Conservation (phyloP, 768 basidiomycete genomes). For the Boletus coccyginus region DNA sequence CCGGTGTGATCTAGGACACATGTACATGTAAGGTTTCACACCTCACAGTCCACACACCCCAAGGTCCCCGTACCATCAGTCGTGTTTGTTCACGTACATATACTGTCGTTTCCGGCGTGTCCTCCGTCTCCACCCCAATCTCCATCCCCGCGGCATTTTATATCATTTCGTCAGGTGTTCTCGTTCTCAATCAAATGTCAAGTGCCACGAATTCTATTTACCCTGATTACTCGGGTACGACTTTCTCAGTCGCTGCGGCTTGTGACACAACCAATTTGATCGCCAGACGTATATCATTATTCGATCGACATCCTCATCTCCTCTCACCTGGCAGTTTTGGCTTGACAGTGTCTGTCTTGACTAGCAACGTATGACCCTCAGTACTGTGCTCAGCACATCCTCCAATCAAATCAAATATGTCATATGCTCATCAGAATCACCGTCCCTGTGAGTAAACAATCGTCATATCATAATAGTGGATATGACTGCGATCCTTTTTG, state of each 20-base stretch:
- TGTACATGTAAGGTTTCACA: constrained; percentile 34
- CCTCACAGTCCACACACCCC: constrained; percentile 28
- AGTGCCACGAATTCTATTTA: constrained; percentile 8
- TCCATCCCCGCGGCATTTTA: constrained; percentile 33
- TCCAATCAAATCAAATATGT: constrained; percentile 4
- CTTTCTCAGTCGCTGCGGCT: constrained; percentile 10
- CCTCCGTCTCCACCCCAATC: constrained; percentile 30
- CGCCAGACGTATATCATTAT: constrained; percentile 20
- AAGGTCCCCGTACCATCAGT: constrained; percentile 34
- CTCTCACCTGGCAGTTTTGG: constrained; percentile 12
- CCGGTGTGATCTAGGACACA: constrained; percentile 29
- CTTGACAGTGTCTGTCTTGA: constrained; percentile 20
- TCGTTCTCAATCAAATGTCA: constrained; percentile 16
- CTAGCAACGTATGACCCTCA: constrained; percentile 22
- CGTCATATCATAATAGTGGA: constrained; percentile 1
- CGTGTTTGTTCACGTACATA: constrained; percentile 36
- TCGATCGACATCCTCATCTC: constrained; percentile 20
- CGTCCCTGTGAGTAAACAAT: constrained; percentile 8
- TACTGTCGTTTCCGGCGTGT: constrained; percentile 30
- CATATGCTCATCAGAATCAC: constrained; percentile 4
- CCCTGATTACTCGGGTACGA: constrained; percentile 1
- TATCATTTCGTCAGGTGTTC: constrained; percentile 14
- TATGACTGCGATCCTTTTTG: constrained; percentile 15
- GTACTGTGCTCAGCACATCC: constrained; percentile 6
- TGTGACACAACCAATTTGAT: constrained; percentile 28